Base-by-base conservation (phyloP, 1,284 basidiomycete genomes). In the Marasmius oreades region DNA sequence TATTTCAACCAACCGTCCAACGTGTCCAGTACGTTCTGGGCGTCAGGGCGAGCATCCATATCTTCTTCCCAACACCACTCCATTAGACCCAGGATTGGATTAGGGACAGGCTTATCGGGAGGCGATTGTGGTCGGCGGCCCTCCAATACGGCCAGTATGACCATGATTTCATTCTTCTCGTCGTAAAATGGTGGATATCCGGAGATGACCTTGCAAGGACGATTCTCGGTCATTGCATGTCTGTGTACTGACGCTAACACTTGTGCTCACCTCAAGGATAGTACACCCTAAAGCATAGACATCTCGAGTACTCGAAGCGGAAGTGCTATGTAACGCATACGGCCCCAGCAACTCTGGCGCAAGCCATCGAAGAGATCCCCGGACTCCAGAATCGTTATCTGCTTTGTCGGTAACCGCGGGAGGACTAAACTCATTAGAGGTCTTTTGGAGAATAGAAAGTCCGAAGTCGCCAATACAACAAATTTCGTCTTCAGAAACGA, bases 251-350 rank as follows among this genome's bases (percentile, higher is more conserved):
- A 33, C 28, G 6, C 1, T 8, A 46, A 5, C 6, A 2, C 2
- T 20, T 14, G 10, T n/a, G 33, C 47, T 2, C 11, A 52, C 51
- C 51, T 52, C 51, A 5, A 52, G 14, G 18, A 52, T 52, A 12
- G 51, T 52, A 22, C 51, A 52, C 33, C 51, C 51, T 18, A 52
- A 10, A 36, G 51, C 51, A 39, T 52, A 52, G 22, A 52, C 39
- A 39, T 52, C 51, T 34, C 51, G 28, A 22, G 33, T 52, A n/a
- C 31, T 52, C 8, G 18, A 12, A 52, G 26, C 20, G 5, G 26
- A 20, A 18, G 28, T 14, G 5, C 11, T 33, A 33, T n/a, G 26
- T 24, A 45, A 23, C 20, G 20, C 44, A 20, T 20, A 18, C 14
- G 47, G 47, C 6, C 14, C 28, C 12, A 50, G 14, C 26, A 50